Percentiles rank a stretch among this genome's conserved stretches.
Evolutionary conservation across 352 stramenopile genomes (phyloP).

Genomic region (Globisporangium radiosum): DNA sequence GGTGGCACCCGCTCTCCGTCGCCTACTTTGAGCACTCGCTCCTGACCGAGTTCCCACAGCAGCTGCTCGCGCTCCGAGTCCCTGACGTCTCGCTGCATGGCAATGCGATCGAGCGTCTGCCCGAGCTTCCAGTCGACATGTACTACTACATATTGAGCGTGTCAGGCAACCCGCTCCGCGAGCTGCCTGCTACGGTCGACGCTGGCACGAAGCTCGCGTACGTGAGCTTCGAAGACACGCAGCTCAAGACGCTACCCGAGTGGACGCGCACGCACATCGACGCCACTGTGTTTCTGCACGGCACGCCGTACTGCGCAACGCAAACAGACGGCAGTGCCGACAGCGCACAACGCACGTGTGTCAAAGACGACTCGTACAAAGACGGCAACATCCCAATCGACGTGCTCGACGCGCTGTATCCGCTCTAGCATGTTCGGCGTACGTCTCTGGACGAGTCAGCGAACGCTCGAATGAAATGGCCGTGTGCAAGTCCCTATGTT

Average conservation of each 20-base stretch:
- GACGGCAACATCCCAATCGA: too few species aligned
- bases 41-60: conserved; percentile 5
- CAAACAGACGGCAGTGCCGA: background rate
- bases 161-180: background rate
- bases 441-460: too few species aligned
- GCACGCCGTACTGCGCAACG: conserved; percentile 1
- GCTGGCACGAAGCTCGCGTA: background rate
- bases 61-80: background rate
- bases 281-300: background rate
- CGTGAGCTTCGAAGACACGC: conserved; percentile 2
- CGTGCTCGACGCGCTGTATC: too few species aligned
- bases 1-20: conserved; percentile 14
- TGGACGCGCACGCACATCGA: background rate
- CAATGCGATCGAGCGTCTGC: background rate
- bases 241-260: background rate
- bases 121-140: too few species aligned
- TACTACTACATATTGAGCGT: too few species aligned
- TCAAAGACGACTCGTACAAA: too few species aligned
- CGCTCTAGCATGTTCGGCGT: too few species aligned
- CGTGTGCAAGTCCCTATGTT: too few species aligned
- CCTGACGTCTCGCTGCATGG: background rate
- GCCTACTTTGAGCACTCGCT: conserved; percentile 17
- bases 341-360: too few species aligned
- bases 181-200: background rate
- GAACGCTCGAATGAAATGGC: too few species aligned